Evolutionary conservation across 495 filamentous ascomycete genomes (phyloP), one percentile per base, ranked within the genome.

Genomic region (Penicillium coffeae): DNA sequence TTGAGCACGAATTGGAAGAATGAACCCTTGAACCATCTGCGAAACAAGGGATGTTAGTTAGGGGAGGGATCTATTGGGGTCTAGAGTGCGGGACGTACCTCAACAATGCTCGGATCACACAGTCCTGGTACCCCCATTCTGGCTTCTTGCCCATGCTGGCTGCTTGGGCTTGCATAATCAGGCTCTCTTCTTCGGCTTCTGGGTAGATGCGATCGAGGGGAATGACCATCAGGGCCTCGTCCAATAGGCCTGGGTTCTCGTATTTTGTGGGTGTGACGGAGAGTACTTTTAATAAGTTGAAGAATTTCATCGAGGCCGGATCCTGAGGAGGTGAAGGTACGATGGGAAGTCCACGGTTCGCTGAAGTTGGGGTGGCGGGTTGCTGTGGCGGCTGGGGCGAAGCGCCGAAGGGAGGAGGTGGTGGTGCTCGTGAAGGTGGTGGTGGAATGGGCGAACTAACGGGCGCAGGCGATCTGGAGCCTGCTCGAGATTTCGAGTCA

Each of bases 1-100:
- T 97, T 96, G 70, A 95, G 94, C 56, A 99, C 88, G 80, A 89
- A 99, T 46, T 86, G 82, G 72, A 99, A 99, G 71, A 97, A 98
- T 8, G 84, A 81, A 40, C 86, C 78, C 69, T 89, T 92, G 74
- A 96, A 99, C 94, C 93, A 99, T 69, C 90, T 95, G 38, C 13
- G 50, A 50, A 41, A 42, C 44, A 42, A 51, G 52, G 34, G 50
- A 47, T 51, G 51, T 65, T 42, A 68, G 54, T 54, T 50, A 47
- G 37, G 45, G 25, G 22, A 40, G 8, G 42, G 38, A 42, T 15
- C 45, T 36, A 30, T 15, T 15, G 33, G 42, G 47, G 47, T 33
- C 48, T 50, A 32, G 10, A 45, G 15, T 13, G 16, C 34, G 27
- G 40, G 15, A 67, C 64, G 47, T 55, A 72, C 89, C 83, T 90